Conservation (phyloP, 805 yeast genomes). For the Candida easanensis region DNA sequence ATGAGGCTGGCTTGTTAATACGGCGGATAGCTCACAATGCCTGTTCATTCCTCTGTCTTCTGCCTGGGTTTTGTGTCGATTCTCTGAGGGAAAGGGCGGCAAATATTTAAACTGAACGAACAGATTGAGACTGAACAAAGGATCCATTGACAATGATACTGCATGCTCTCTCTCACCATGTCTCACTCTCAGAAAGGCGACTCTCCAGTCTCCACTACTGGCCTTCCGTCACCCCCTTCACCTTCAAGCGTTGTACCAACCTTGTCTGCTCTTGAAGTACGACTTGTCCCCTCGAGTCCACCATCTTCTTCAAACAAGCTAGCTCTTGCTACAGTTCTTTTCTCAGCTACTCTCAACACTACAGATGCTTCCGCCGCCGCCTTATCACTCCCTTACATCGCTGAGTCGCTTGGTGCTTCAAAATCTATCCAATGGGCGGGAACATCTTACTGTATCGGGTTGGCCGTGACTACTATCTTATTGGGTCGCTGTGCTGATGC, state of each 20-base stretch:
- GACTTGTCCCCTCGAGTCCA: constrained; percentile 4
- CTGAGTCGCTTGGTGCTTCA: constrained; percentile 41
- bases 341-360: constrained; percentile 9
- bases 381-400: constrained; percentile 43
- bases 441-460: constrained; percentile 49
- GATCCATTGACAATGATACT: too few relatives aligned
- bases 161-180: too few relatives aligned
- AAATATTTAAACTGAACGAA: too few relatives aligned
- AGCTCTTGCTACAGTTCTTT: constrained; percentile 1
- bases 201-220: neutral
- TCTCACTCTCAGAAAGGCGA: too few relatives aligned
- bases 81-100: too few relatives aligned
- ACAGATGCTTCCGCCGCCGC: constrained; percentile 12
- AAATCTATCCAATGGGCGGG: constrained; percentile 59
- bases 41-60: too few relatives aligned
- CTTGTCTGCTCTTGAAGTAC: constrained; percentile 7
- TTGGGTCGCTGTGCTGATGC: constrained; percentile 56
- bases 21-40: too few relatives aligned
- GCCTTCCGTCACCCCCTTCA: neutral
- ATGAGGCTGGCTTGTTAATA: too few relatives aligned
- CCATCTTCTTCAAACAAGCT: neutral
- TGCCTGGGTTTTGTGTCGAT: too few relatives aligned
- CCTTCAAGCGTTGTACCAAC: neutral
- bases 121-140: too few relatives aligned
- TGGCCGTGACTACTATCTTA: constrained; percentile 49